Evolutionary conservation across 2,329 filamentous ascomycete genomes (phyloP), one percentile per base, ranked within the genome.

Genomic region (Ciborinia camelliae): DNA sequence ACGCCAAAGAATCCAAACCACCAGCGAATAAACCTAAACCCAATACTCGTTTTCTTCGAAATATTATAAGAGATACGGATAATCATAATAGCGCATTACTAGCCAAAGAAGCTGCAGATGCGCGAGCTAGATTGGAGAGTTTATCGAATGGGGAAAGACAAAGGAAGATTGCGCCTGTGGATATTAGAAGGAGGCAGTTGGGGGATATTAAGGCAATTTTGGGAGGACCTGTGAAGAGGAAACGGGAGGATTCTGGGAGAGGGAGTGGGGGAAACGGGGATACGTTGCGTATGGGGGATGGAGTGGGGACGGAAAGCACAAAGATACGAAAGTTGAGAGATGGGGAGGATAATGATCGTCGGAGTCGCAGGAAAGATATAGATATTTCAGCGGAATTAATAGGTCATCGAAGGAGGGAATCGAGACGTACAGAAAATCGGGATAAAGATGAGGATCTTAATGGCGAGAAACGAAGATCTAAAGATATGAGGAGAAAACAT

Each of bases 31-130:
- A 88, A 68, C 91, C 91, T 0, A 97, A 94, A 75, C 93, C 94
- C 3, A 98, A 99, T 73, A 97, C 91, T 0, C 85, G 90, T 41
- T 98, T 98, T 75, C 79, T 99, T 50, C 88, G 88, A 65, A 90
- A 95, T 72, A 90, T 98, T 64, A 91, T 99, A 67, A 90, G 89
- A 68, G 90, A 95, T 70, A 96, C 92, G 10, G 90, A 96, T 71
- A 89, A 78, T 62, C 94, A 99, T 78, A 99, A 99, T 82, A 87
- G 90, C 30, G 90, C 91, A 0, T 81, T 98, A 37, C 85, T 92
- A 23, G 91, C 90, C 0, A 96, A 89, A 73, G 94, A 98, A 76
- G 87, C 88, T 32, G 86, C 90, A 55, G 93, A 98, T 69, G 87
- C 92, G 0, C 83, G 83, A 67, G 86, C 86, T 4, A 86, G 91